Base-by-base conservation (phyloP, 2,329 filamentous ascomycete genomes). In the Paraphoma sp. region DNA sequence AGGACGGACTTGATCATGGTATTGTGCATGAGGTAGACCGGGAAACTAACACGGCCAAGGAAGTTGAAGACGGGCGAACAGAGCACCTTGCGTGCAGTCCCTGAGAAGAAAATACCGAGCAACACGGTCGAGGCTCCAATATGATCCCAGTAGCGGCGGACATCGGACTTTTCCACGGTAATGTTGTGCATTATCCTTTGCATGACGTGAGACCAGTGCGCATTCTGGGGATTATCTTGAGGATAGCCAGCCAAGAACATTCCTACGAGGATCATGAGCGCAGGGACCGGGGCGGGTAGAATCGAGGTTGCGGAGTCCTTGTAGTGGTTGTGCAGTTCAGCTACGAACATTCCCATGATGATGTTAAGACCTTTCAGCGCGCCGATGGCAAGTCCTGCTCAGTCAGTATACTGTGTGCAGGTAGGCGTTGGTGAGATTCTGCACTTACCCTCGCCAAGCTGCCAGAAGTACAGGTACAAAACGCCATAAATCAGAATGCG, bases 1-100 rank as follows among this genome's bases (percentile, higher is more conserved):
- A 89, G 77, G 7, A 87, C 71, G 23, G 82, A 84, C 54, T 86
- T 83, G 63, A 88, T 81, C 30, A 89, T 78, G 0, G 83, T 82
- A 42, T 86, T 87, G 72, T 89, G 87, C 17, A 89, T 75, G 6
- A 89, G 80, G 65, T 89, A 89, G 12, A 89, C 84, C 1, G 86
- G 85, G 65, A 88, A 88, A 44, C 84, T 86, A 74, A 88, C 83
- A 65, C 84, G 84, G 44, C 87, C 87, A 11, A 89, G 81, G 82
- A 86, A 89, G 44, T 86, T 79, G 43, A 89, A 81, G 52, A 81
- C 79, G 31, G 80, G 81, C 55, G 81, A 82, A 4, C 84, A 84
- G 2, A 89, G 79, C 0, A 83, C 62, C 48, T 79, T 80, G 58
- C 86, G 85, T 30, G 83, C 74, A 29, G 74, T 70, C 1, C 80